Evolutionary conservation across 306 rosid species (phyloP), one percentile per base, ranked within the genome.

Genomic region (Leucaena leucocephala): DNA sequence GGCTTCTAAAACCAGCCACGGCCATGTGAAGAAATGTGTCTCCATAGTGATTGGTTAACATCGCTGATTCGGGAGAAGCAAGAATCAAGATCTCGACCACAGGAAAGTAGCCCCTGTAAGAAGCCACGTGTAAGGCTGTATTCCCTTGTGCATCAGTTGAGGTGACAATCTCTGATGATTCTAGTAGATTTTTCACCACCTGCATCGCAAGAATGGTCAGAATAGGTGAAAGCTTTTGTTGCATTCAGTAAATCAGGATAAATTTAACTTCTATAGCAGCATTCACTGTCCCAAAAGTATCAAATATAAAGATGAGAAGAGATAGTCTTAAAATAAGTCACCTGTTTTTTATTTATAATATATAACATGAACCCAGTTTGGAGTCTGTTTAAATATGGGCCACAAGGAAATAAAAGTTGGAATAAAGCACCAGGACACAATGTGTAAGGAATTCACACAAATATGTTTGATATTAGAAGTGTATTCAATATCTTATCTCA

Each of bases 1-100:
- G 93, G 77, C 93, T 87, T 65, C 83, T 83, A 86, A 94, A 94
- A 81, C 98, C 98, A 81, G 97, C 85, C 69, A 89, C 95, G 7
- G 97, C 97, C 89, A 86, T 83, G 80, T 92, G 98, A 80, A 91
- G 95, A 82, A 92, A 85, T 63, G 98, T 92, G 76, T 92, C 97
- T 45, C 97, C 98, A 74, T 85, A 66, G 77, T 87, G 78, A 84
- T 94, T 94, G 75, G 82, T 72, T 62, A 80, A 71, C 71, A 87
- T 59, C 67, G 89, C 61, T 35, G 87, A 70, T 0, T 85, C 88
- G 8, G 97, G 90, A 49, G 90, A 89, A 45, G 86, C 85, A 65
- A 43, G 78, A 54, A 88, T 81, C 81, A 94, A 81, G 76, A 80
- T 68, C 76, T 91, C 90, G 38, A 94, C 89, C 73, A 88, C 95